phyloP scores from a whole-genome alignment of 768 basidiomycete genomes.

The Lactarius deliciosus region DNA sequence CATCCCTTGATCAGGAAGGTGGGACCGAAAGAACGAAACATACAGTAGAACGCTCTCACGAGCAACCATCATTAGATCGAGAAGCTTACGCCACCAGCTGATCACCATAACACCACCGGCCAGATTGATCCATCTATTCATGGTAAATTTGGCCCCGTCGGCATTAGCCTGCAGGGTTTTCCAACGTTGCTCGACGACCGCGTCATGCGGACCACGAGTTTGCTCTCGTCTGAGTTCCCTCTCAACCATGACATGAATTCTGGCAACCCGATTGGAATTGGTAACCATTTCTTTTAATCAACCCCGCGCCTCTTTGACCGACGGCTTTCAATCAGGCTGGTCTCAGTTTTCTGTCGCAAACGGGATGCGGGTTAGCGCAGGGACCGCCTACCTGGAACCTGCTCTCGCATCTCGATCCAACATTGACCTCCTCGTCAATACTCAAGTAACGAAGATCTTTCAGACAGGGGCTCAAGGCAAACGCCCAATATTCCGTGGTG shows the following conservation, averaged over 20 bases:
- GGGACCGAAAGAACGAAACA: neutral
- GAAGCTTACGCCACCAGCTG: slow-evolving; percentile 40
- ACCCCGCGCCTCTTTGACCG: neutral
- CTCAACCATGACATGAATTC: slow-evolving; percentile 46
- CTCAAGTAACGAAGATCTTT: slow-evolving; percentile 29
- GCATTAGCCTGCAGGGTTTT: slow-evolving; percentile 20
- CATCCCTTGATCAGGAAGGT: slow-evolving; percentile 19
- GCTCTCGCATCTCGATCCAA: slow-evolving; percentile 8
- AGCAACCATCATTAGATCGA: slow-evolving; percentile 36
- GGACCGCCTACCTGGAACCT: slow-evolving; percentile 16
- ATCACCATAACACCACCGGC: slow-evolving; percentile 40
- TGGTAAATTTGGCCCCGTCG: slow-evolving; percentile 39
- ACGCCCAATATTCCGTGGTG: slow-evolving; percentile 16
- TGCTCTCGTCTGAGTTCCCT: slow-evolving; percentile 41
- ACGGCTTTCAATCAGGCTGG: neutral
- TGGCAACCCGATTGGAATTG: slow-evolving; percentile 43
- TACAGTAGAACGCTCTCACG: neutral
- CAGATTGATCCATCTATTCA: slow-evolving; percentile 42
- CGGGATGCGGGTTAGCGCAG: slow-evolving; percentile 19
- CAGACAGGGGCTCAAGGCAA: slow-evolving; percentile 9
- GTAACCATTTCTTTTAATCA: slow-evolving; percentile 31
- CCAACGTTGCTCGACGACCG: slow-evolving; percentile 33
- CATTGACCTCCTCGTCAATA: slow-evolving; percentile 21
- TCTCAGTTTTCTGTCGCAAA: slow-evolving; percentile 2
- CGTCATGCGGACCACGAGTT: slow-evolving; percentile 40